These are phyloP conservation scores for Corniculantispora saksenae DNA, from an alignment of 2,329 filamentous ascomycete species.

Conservation along the genomic window DNA sequence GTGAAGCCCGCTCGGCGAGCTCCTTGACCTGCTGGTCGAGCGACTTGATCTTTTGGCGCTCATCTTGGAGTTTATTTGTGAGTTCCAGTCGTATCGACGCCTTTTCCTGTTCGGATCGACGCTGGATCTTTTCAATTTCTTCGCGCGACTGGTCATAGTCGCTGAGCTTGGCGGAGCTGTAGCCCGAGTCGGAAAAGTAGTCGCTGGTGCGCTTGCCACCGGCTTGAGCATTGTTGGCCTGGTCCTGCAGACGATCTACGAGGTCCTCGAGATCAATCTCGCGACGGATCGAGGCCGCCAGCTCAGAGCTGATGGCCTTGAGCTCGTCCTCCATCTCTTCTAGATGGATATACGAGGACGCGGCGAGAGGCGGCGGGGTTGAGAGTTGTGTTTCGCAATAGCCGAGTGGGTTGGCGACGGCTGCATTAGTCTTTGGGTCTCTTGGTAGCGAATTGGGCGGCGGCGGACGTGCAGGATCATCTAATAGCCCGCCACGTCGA, in stretches of 20 bases:
- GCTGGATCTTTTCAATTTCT: slow-evolving; percentile 80
- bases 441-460: slow-evolving; percentile 34
- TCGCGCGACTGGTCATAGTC: slow-evolving; percentile 63
- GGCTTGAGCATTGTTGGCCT: slow-evolving; percentile 60
- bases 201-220: slow-evolving; percentile 82
- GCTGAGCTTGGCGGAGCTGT: slow-evolving; percentile 78
- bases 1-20: slow-evolving; percentile 75
- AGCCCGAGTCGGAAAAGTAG: slow-evolving; percentile 96
- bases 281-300: slow-evolving; percentile 87
- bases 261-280: slow-evolving; percentile 97
- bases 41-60: slow-evolving; percentile 71
- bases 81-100: slow-evolving; percentile 83
- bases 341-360: slow-evolving; percentile 55
- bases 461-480: slow-evolving; percentile 33
- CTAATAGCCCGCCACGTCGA: slow-evolving; percentile 33
- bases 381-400: slow-evolving; percentile 55
- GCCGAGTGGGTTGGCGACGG: slow-evolving; percentile 44
- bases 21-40: slow-evolving; percentile 84
- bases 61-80: slow-evolving; percentile 83
- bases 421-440: slow-evolving; percentile 42
- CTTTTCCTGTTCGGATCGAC: slow-evolving; percentile 86
- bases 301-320: slow-evolving; percentile 86
- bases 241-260: slow-evolving; percentile 82
- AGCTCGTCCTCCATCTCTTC: slow-evolving; percentile 93
- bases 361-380: slow-evolving; percentile 45